Conservation (phyloP, 768 basidiomycete species). For the Russula emetica region DNA sequence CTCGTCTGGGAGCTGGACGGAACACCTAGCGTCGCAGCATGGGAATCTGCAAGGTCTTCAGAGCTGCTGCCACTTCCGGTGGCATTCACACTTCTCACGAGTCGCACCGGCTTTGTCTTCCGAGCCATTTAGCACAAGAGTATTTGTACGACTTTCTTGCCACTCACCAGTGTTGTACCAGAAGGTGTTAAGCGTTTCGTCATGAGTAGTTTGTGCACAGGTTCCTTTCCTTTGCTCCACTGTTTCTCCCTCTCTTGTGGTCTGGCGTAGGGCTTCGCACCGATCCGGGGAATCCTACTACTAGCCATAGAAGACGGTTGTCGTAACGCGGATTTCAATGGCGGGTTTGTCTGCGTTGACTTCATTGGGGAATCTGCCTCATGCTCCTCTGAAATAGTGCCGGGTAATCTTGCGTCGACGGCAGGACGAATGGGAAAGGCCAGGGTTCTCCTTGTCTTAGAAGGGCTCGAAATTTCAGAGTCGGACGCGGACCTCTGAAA, state of each 20-base stretch:
- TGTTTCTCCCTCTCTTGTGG: conserved; percentile 24
- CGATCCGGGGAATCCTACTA: conserved; percentile 37
- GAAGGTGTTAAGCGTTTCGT: conserved; percentile 2
- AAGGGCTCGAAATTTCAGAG: conserved; percentile 24
- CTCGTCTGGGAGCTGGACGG: conserved; percentile 10
- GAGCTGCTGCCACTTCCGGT: conserved; percentile 20
- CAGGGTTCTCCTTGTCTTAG: conserved; percentile 4
- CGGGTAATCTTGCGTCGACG: conserved; percentile 13
- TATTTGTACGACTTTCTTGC: not conserved
- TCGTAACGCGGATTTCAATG: conserved; percentile 28
- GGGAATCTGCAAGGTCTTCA: conserved; percentile 11
- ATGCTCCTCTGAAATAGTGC: conserved; percentile 24
- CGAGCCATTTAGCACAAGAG: not conserved
- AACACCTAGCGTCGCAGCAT: not conserved
- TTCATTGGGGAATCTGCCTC: conserved; percentile 2
- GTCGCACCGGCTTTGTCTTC: conserved; percentile 24
- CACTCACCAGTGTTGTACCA: conserved; percentile 13
- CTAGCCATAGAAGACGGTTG: conserved; percentile 33
- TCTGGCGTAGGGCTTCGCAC: conserved; percentile 35
- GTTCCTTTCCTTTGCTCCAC: conserved; percentile 17
- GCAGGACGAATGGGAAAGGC: conserved; percentile 19
- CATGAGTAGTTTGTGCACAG: conserved; percentile 11
- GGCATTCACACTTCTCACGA: conserved; percentile 13
- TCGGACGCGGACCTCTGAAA: conserved; percentile 24
- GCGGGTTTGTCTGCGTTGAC: conserved; percentile 9